Percentiles rank a stretch among this genome's conserved stretches.
These are phyloP conservation scores for Pythium scleroteichum DNA, from an alignment of 352 stramenopile species.

Conservation along the genomic window DNA sequence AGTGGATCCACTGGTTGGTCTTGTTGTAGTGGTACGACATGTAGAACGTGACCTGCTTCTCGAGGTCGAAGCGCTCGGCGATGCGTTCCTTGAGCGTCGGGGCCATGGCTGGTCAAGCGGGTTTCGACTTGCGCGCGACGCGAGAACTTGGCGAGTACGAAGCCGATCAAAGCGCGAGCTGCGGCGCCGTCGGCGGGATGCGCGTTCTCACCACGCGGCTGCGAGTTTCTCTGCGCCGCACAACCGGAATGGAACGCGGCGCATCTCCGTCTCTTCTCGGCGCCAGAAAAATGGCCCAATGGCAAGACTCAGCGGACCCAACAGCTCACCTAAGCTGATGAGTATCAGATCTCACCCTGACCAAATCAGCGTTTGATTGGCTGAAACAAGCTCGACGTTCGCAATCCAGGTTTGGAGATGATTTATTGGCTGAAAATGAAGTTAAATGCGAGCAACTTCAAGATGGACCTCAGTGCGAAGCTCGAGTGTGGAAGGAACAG, in stretches of 20 bases:
- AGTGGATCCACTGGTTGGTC: slow-evolving; percentile 82
- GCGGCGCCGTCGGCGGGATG: not conserved
- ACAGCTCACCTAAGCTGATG: slow-evolving; percentile 2
- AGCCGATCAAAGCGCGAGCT: not conserved
- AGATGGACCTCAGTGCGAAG: too few species aligned
- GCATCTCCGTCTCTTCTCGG: not conserved
- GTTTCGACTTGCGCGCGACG: not conserved
- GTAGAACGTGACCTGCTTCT: slow-evolving; percentile 87
- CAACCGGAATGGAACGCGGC: slow-evolving; percentile 8
- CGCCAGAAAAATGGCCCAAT: slow-evolving; percentile 4
- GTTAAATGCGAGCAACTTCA: too few species aligned
- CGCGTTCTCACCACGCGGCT: not conserved
- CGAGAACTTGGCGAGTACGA: slow-evolving; percentile 1
- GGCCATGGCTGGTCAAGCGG: not conserved
- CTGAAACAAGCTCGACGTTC: not conserved
- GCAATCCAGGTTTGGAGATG: slow-evolving; percentile 3
- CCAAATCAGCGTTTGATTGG: not conserved
- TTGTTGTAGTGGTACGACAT: slow-evolving; percentile 83
- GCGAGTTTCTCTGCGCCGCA: slow-evolving; percentile 6
- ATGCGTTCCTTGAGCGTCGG: slow-evolving; percentile 34
- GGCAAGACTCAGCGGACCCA: slow-evolving; percentile 4
- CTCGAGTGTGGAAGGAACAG: too few species aligned
- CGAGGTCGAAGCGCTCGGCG: slow-evolving; percentile 69
- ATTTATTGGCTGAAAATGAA: slow-evolving; percentile 8
- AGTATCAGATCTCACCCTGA: slow-evolving; percentile 3